Evolutionary conservation across 805 yeast genomes (phyloP).

Genomic region (Barnettozyma botsteinii): DNA sequence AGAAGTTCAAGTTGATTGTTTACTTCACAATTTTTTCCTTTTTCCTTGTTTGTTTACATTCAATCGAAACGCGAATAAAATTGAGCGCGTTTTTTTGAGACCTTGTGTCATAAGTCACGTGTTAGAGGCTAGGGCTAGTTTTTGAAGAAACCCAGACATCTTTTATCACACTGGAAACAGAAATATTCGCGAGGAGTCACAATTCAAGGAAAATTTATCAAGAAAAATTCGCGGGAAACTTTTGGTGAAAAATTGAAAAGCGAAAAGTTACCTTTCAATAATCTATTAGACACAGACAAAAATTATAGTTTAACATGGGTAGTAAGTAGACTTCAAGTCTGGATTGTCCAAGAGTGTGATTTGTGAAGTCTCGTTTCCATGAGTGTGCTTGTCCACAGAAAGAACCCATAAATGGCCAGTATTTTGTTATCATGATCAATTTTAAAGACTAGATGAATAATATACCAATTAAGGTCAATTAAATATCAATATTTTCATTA

Average conservation of each 20-base stretch:
- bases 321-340: slow-evolving; percentile 47
- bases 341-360: background rate
- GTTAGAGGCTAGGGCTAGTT: background rate
- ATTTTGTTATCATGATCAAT: too few relatives aligned
- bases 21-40: too few relatives aligned
- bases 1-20: too few relatives aligned
- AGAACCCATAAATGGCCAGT: too few relatives aligned
- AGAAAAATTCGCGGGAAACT: background rate
- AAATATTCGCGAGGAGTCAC: slow-evolving; percentile 3
- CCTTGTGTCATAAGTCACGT: too few relatives aligned
- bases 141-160: background rate
- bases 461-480: too few relatives aligned
- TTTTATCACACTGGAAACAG: too few relatives aligned
- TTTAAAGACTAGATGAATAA: too few relatives aligned
- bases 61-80: background rate
- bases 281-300: slow-evolving; percentile 10
- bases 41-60: slow-evolving; percentile 12
- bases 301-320: slow-evolving; percentile 56
- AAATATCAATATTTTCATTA: too few relatives aligned
- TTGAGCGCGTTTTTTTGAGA: background rate
- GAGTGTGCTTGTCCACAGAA: background rate
- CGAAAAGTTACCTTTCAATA: slow-evolving; percentile 3
- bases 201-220: background rate
- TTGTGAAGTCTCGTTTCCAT: background rate
- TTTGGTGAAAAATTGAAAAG: slow-evolving; percentile 8